These are phyloP conservation scores for Tephrocybe sp. DNA, from an alignment of 768 basidiomycete species.

Conservation along the genomic window DNA sequence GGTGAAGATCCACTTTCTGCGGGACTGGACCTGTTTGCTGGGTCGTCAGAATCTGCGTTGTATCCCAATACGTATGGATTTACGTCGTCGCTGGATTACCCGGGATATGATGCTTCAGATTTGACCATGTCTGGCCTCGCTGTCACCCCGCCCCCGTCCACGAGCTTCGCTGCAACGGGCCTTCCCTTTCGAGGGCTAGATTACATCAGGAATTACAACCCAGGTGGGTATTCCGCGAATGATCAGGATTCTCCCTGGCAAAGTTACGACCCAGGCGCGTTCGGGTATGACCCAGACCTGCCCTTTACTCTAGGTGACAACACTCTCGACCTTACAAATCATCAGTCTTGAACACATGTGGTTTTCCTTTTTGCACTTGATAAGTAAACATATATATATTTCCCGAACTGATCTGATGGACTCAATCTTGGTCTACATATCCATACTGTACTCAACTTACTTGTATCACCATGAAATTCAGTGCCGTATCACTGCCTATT, in stretches of 20 bases:
- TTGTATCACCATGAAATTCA: slow-evolving; percentile 15
- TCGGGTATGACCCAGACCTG: slow-evolving; percentile 76
- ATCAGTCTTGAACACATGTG: slow-evolving; percentile 16
- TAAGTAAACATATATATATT: background rate
- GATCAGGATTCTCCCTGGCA: slow-evolving; percentile 58
- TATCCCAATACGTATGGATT: slow-evolving; percentile 49
- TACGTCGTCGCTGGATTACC: slow-evolving; percentile 38
- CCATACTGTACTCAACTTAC: slow-evolving; percentile 10
- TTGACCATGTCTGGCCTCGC: slow-evolving; percentile 45
- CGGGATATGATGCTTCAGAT: slow-evolving; percentile 42
- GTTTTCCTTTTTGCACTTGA: background rate
- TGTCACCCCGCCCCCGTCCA: slow-evolving; percentile 52
- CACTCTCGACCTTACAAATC: slow-evolving; percentile 36
- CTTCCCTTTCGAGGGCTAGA: slow-evolving; percentile 86
- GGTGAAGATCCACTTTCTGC: slow-evolving; percentile 34
- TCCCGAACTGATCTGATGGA: background rate
- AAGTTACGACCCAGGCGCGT: slow-evolving; percentile 71
- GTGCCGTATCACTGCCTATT: slow-evolving; percentile 2
- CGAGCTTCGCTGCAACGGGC: slow-evolving; percentile 70
- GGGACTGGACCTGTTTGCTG: slow-evolving; percentile 43
- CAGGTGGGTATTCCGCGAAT: slow-evolving; percentile 44
- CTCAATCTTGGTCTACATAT: background rate
- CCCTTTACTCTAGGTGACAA: slow-evolving; percentile 62
- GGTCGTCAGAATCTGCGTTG: slow-evolving; percentile 42
- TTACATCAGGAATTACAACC: slow-evolving; percentile 77